Evolutionary conservation across 1,284 basidiomycete genomes (phyloP).

Genomic region (Ustilago esculenta): DNA sequence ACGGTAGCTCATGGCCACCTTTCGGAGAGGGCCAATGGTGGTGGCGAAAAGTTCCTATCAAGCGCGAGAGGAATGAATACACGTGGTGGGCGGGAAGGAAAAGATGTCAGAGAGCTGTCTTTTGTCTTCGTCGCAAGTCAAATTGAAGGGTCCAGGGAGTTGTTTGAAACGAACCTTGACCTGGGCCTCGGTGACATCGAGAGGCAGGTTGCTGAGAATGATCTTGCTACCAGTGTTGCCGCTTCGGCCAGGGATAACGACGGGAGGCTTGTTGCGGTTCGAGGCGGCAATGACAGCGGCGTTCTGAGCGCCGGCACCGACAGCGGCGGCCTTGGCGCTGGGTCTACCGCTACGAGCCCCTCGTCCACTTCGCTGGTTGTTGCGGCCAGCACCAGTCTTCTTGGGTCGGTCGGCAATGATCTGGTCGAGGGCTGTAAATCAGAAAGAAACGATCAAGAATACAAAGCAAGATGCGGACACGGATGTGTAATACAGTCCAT

Average conservation of each 20-base stretch:
- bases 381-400: conserved; percentile 42
- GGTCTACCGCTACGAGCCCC: conserved; percentile 42
- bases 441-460: conserved; percentile 4
- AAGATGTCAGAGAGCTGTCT: background rate
- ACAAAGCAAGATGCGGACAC: conserved; percentile 2
- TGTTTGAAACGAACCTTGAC: conserved; percentile 77
- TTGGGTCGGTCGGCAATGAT: conserved; percentile 62
- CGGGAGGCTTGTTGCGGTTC: conserved; percentile 63
- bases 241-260: conserved; percentile 63
- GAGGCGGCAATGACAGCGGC: conserved; percentile 59
- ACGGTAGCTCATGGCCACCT: conserved; percentile 87
- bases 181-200: conserved; percentile 92
- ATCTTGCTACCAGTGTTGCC: conserved; percentile 76
- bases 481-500: background rate
- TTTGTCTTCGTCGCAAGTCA: background rate
- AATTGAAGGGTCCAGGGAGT: too few relatives aligned
- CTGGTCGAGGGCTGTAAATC: conserved; percentile 61
- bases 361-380: conserved; percentile 37
- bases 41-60: conserved; percentile 84
- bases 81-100: background rate
- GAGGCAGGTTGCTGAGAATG: conserved; percentile 92
- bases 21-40: conserved; percentile 86
- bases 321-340: conserved; percentile 62
- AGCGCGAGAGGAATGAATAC: background rate
- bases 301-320: conserved; percentile 53